Percentiles rank a stretch among this genome's conserved stretches.
These are phyloP conservation scores for Hyaloscypha variabilis DNA, from an alignment of 495 filamentous ascomycete genomes.

Conservation along the genomic window DNA sequence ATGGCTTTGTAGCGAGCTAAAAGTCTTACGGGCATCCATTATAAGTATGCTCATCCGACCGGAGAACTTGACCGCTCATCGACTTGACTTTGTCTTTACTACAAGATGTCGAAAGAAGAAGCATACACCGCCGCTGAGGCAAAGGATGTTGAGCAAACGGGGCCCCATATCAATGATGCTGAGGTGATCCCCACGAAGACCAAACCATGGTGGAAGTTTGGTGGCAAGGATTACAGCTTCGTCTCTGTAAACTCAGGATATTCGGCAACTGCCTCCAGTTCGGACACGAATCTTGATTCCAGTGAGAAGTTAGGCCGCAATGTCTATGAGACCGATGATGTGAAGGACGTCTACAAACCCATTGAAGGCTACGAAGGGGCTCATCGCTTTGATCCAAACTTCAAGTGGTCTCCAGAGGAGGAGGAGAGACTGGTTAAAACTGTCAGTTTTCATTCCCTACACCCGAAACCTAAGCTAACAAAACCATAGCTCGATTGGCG, in stretches of 20 bases:
- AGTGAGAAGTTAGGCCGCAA: not conserved
- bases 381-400: constrained; percentile 75
- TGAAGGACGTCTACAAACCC: constrained; percentile 54
- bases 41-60: no score
- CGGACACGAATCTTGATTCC: not conserved
- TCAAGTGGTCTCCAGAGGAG: constrained; percentile 68
- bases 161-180: not conserved
- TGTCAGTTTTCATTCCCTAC: constrained; percentile 37
- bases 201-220: constrained; percentile 17
- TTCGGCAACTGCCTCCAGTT: constrained; percentile 7
- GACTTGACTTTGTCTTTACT: no score
- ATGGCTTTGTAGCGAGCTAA: no score
- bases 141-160: not conserved
- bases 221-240: constrained; percentile 13
- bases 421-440: constrained; percentile 67
- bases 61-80: no score
- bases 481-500: constrained; percentile 34
- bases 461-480: not conserved
- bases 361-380: constrained; percentile 64
- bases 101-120: no score
- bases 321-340: constrained; percentile 39
- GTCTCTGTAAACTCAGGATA: constrained; percentile 9
- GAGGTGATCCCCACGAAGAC: not conserved
- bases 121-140: no score
- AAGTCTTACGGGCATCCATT: no score